phyloP scores from a whole-genome alignment of 2,329 filamentous ascomycete species.

The Arthroderma uncinatum region DNA sequence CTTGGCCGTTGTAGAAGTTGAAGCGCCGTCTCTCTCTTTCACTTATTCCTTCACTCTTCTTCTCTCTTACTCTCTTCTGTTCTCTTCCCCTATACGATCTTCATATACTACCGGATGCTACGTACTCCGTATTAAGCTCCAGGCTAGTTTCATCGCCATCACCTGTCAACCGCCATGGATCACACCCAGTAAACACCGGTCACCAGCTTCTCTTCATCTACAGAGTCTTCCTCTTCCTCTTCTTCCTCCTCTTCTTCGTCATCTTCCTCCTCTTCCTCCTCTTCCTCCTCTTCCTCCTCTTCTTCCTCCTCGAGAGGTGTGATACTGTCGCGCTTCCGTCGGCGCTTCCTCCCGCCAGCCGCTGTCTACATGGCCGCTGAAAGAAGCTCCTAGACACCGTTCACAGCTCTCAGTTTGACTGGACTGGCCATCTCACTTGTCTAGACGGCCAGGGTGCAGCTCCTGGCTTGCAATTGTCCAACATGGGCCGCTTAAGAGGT shows the following conservation, averaged over 20 bases:
- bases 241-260: neutral
- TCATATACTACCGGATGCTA: too few species aligned
- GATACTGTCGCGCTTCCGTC: too few species aligned
- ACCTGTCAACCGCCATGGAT: too few species aligned
- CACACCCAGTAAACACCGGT: too few species aligned
- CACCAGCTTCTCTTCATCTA: neutral
- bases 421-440: neutral
- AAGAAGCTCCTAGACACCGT: neutral
- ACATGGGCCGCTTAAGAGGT: constrained; percentile 14
- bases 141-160: too few species aligned
- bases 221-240: neutral
- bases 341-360: neutral
- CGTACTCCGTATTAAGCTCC: too few species aligned
- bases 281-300: neutral
- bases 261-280: too few species aligned
- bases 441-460: neutral
- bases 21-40: too few species aligned
- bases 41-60: too few species aligned
- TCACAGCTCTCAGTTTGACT: neutral
- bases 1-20: too few species aligned
- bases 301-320: neutral
- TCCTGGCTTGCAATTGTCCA: neutral
- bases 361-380: neutral
- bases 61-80: too few species aligned
- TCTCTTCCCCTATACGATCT: too few species aligned